Evolutionary conservation across 768 basidiomycete species (phyloP).

Genomic region (Mycena crocata): DNA sequence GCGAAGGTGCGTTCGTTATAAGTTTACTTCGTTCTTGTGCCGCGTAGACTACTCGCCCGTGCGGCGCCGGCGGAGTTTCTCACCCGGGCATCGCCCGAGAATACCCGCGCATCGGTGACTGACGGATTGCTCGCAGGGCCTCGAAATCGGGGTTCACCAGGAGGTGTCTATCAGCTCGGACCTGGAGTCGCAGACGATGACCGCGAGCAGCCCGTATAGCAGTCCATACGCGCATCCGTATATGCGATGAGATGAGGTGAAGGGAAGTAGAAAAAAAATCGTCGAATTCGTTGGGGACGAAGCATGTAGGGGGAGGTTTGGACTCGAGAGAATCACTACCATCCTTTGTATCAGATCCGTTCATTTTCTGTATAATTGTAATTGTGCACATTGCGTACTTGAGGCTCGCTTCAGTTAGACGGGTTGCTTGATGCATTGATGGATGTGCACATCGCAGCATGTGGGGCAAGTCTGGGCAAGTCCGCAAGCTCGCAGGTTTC

Average conservation of each 20-base stretch:
- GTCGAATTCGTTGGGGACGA: not conserved
- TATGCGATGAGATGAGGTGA: conserved; percentile 2
- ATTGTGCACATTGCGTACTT: not conserved
- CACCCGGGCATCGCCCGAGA: too few species aligned
- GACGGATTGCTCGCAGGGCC: too few species aligned
- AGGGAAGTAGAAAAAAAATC: not conserved
- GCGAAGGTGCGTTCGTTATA: conserved; percentile 14
- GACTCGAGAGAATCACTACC: not conserved
- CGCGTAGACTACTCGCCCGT: too few species aligned
- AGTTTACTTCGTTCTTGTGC: not conserved
- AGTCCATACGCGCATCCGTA: conserved; percentile 16
- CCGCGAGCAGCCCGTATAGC: not conserved
- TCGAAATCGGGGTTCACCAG: conserved; percentile 35
- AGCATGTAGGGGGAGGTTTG: not conserved
- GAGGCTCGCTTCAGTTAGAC: too few species aligned
- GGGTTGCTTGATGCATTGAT: not conserved
- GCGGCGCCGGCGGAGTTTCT: too few species aligned
- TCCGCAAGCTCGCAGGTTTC: too few species aligned
- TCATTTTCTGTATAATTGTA: not conserved
- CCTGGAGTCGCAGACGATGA: conserved; percentile 15
- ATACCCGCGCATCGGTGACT: too few species aligned
- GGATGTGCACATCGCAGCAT: too few species aligned
- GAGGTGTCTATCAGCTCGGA: conserved; percentile 34
- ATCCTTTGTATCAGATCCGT: not conserved
- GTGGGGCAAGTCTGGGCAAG: too few species aligned